phyloP scores from a whole-genome alignment of 75 land plant species.

The Cunninghamia lanceolata region DNA sequence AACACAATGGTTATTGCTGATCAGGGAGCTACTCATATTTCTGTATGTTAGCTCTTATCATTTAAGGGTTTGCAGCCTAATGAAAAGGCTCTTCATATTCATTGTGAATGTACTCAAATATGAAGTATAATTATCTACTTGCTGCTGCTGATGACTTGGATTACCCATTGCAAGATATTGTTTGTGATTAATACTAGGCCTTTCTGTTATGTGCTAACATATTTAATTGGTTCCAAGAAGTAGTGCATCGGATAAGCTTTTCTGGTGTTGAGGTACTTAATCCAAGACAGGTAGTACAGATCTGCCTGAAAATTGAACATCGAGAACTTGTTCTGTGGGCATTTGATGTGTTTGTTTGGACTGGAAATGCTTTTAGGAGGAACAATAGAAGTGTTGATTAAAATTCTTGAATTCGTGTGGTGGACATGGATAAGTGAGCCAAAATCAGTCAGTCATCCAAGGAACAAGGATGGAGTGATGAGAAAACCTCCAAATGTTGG shows the following conservation, averaged over 20 bases:
- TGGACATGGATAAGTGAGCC: slow-evolving; percentile 83
- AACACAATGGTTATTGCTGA: too few relatives aligned
- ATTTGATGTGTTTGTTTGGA: slow-evolving; percentile 82
- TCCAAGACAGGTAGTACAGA: slow-evolving; percentile 66
- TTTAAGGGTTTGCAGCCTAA: too few relatives aligned
- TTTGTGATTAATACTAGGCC: too few relatives aligned
- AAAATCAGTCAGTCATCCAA: slow-evolving; percentile 52
- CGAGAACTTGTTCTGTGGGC: slow-evolving; percentile 51
- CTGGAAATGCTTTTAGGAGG: slow-evolving; percentile 61
- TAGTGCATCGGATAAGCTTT: slow-evolving; percentile 19
- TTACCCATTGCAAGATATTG: too few relatives aligned
- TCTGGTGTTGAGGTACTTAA: slow-evolving; percentile 17
- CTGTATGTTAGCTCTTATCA: too few relatives aligned
- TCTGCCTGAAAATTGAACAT: slow-evolving; percentile 48
- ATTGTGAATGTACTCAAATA: too few relatives aligned
- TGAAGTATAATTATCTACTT: too few relatives aligned
- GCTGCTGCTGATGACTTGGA: too few relatives aligned
- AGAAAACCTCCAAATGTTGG: too few relatives aligned
- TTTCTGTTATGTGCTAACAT: neutral
- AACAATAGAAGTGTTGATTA: slow-evolving; percentile 65
- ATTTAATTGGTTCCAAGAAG: slow-evolving; percentile 13
- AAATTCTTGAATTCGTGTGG: slow-evolving; percentile 74
- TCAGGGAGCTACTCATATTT: too few relatives aligned
- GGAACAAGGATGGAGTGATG: too few relatives aligned
- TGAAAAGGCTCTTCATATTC: too few relatives aligned